Evolutionary conservation across 208 protist species (phyloP), one percentile per base, ranked within the genome.

Genomic region (Zelonia costaricensis): DNA sequence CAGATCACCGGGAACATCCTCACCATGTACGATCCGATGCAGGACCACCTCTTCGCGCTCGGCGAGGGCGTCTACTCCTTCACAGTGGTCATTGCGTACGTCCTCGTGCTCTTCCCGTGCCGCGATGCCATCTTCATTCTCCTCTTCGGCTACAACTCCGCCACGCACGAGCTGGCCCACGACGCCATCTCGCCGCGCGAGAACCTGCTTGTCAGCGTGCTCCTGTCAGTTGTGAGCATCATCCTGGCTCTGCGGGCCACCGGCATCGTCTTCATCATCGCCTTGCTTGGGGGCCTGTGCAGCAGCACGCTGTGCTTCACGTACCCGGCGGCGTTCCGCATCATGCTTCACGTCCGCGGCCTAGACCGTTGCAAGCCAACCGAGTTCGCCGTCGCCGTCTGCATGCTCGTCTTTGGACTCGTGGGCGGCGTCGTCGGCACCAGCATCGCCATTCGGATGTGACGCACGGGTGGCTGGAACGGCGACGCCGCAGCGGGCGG

Each of bases 71-170:
- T 86, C 16, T 92, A 90, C 55, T 68, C 75, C 8, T 73, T 89
- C 39, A 84, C 86, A 10, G 80, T 89, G 20, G 77, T 76, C 46
- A 66, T 83, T 9, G 86, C 86, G 4, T 92, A 86, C 64, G 80
- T 86, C 16, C 51, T 92, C 20, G 58, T 92, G 59, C 65, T 92
- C 33, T 86, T 92, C 51, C 86, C 86, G 25, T 80, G 82, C 47
- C 82, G 86, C 10, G 86, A 92, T 47, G 80, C 80, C 35, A 67
- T 92, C 39, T 89, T 92, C 53, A 87, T 92, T 38, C 57, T 88
- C n/a, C 74, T 81, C 69, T 92, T 85, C 54, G 85, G 85, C 51
- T 88, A 77, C 63, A 88, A 78, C 68, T 63, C 72, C 10, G 76
- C 82, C 48, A 64, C 55, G 40, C 52, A 69, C 44, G 49, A 74